Percentiles rank a stretch among this genome's conserved stretches.
Conservation (phyloP, 257 asterid genomes). For the Solanum pimpinellifolium region DNA sequence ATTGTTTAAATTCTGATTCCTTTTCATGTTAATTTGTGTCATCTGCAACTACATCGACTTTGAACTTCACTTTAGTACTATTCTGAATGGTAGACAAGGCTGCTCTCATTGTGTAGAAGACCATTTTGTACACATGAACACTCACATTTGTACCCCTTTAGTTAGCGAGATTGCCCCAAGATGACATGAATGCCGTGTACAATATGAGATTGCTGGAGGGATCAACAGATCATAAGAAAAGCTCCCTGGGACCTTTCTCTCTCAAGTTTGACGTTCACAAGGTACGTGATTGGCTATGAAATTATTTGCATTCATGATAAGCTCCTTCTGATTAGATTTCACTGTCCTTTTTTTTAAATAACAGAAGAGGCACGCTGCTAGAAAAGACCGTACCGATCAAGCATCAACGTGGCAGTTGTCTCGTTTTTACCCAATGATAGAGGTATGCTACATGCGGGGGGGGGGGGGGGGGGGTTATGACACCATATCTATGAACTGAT, state of each 20-base stretch:
- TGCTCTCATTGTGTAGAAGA: background rate
- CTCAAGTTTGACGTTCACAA: conserved; percentile 86
- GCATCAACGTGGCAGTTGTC: conserved; percentile 77
- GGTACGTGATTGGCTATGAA: conserved; percentile 32
- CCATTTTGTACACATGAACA: background rate
- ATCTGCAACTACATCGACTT: background rate
- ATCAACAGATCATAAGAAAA: conserved; percentile 60
- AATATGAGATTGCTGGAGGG: conserved; percentile 90
- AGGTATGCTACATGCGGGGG: conserved; percentile 31
- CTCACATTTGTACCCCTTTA: conserved; percentile 11
- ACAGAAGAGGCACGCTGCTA: conserved; percentile 79
- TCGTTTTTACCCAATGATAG: conserved; percentile 92
- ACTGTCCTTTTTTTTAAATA: conserved; percentile 4
- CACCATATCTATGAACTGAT: background rate
- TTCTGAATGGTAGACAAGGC: background rate
- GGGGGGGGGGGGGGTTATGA: background rate
- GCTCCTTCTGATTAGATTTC: conserved; percentile 3
- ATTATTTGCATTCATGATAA: background rate
- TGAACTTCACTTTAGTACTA: background rate
- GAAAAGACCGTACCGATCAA: conserved; percentile 86
- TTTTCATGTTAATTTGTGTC: background rate
- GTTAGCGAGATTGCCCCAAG: conserved; percentile 79
- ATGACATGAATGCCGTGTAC: conserved; percentile 82
- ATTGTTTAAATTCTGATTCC: background rate
- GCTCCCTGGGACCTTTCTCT: conserved; percentile 61